Base-by-base conservation (phyloP, 768 basidiomycete genomes). In the Lentinula boryana region DNA sequence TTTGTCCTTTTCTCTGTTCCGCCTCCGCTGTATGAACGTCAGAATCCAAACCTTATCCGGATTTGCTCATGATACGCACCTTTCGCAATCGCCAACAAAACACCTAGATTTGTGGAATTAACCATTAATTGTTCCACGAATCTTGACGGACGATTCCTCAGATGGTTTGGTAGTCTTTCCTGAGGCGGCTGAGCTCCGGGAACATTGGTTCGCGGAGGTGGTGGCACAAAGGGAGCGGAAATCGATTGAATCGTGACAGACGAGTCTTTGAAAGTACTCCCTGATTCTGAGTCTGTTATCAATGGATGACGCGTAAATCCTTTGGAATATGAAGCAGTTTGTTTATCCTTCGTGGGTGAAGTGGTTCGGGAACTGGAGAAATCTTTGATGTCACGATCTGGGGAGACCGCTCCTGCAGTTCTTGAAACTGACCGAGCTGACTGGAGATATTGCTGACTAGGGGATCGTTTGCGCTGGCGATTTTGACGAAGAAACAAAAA, bases 51-150 rank as follows among this genome's bases (percentile, higher is more conserved):
- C 41, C 31, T 12, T 5, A 33, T 48, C 32, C 35, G 7, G 6
- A 38, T 38, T 27, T 27, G 23, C n/a, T 32, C 13, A 12, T 13
- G 41, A 18, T 16, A 46, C 56, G 15, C 43, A 51, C 58, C 48
- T 38, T 27, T 32, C 9, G 58, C 58, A 18, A 59, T 36, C 31
- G 58, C 58, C 13, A 59, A 13, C 44, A 59, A 35, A 15, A 49
- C 58, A 36, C 48, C 48, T 27, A 59, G 35, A 49, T 59, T 27
- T 21, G 58, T 50, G 7, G 58, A 59, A 31, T 59, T 59, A 16
- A 59, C 35, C 44, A 35, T 44, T 16, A 59, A 50, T 46, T 46
- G 58, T 50, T 59, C 58, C 23, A 59, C 48, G 21, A 59, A 59
- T 27, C 21, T 43, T 16, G 58, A 59, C 9, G 56, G 56, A 9